Conservation (phyloP, 192 early-diverging fungal species). For the Irineochytrium annulatum region DNA sequence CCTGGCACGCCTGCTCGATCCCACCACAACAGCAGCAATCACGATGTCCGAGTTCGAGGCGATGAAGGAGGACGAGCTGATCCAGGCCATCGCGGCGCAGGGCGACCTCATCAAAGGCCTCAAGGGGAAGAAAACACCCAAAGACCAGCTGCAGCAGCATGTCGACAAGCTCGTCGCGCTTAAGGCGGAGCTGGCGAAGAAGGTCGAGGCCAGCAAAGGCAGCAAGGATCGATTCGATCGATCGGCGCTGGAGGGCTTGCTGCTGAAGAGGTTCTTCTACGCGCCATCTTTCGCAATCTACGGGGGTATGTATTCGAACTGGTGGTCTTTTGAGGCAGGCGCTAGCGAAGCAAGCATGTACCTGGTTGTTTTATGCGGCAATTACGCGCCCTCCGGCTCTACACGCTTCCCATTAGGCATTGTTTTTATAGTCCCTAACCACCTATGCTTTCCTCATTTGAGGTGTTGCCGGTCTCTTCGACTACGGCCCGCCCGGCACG, state of each 20-base stretch:
- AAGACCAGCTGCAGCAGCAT: conserved; percentile 33
- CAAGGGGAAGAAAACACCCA: conserved; percentile 38
- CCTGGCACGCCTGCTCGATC: too few species aligned
- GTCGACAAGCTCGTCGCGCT: conserved; percentile 34
- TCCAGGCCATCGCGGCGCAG: conserved; percentile 32
- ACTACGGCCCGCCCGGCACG: conserved; percentile 93
- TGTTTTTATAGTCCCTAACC: too few species aligned
- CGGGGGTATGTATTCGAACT: conserved; percentile 67
- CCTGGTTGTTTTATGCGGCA: conserved; percentile 7
- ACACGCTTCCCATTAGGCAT: too few species aligned
- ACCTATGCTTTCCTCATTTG: conserved; percentile 5
- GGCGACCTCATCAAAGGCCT: conserved; percentile 44
- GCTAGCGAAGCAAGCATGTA: too few species aligned
- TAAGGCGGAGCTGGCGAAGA: conserved; percentile 34
- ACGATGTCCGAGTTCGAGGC: not conserved
- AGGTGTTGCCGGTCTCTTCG: conserved; percentile 95
- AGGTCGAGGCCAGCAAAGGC: conserved; percentile 4
- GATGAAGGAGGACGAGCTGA: conserved; percentile 22
- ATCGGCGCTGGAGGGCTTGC: conserved; percentile 62
- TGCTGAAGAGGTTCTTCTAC: conserved; percentile 93
- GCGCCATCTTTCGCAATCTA: conserved; percentile 95
- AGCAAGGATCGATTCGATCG: conserved; percentile 52
- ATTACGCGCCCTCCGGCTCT: too few species aligned
- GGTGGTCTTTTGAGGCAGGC: too few species aligned
- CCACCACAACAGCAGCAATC: not conserved